Percentiles rank a stretch among this genome's conserved stretches.
phyloP scores from a whole-genome alignment of 306 rosid species.

The Cyamopsis tetragonoloba region DNA sequence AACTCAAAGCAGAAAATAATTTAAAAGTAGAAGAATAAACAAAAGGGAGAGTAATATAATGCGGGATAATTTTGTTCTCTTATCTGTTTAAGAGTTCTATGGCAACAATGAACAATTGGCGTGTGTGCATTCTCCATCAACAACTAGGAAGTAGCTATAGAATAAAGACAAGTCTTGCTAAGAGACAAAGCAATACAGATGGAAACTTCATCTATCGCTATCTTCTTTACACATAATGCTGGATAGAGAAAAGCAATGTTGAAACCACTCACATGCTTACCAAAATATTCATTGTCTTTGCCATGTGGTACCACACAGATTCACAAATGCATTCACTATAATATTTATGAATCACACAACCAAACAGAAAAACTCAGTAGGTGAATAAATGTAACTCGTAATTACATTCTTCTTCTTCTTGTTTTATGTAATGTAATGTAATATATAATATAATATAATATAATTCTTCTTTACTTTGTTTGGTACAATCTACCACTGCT shows the following conservation, averaged over 20 bases:
- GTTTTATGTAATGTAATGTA: too few relatives aligned
- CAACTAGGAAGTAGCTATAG: conserved; percentile 23
- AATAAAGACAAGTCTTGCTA: conserved; percentile 17
- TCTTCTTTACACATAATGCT: conserved; percentile 36
- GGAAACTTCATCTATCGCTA: conserved; percentile 61
- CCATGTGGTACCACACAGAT: conserved; percentile 49
- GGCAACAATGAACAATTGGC: conserved; percentile 11
- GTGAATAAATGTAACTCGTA: conserved; percentile 34
- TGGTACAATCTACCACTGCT: conserved; percentile 32
- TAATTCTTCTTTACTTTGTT: conserved; percentile 25
- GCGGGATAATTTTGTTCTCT: conserved; percentile 21
- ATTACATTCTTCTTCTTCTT: conserved; percentile 25
- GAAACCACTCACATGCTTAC: conserved; percentile 54
- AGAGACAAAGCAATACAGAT: conserved; percentile 45
- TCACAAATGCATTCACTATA: conserved; percentile 6
- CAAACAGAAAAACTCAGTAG: conserved; percentile 25
- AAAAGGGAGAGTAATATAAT: not conserved
- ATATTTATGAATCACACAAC: not conserved
- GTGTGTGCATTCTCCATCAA: conserved; percentile 11
- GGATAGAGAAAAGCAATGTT: conserved; percentile 26
- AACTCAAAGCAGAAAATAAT: not conserved
- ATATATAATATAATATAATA: not conserved
- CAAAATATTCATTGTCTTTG: conserved; percentile 35
- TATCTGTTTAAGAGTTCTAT: not conserved
- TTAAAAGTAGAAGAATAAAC: not conserved